Evolutionary conservation across 2,329 filamentous ascomycete genomes (phyloP), one percentile per base, ranked within the genome.

Genomic region (Periglandula ipomoeae): DNA sequence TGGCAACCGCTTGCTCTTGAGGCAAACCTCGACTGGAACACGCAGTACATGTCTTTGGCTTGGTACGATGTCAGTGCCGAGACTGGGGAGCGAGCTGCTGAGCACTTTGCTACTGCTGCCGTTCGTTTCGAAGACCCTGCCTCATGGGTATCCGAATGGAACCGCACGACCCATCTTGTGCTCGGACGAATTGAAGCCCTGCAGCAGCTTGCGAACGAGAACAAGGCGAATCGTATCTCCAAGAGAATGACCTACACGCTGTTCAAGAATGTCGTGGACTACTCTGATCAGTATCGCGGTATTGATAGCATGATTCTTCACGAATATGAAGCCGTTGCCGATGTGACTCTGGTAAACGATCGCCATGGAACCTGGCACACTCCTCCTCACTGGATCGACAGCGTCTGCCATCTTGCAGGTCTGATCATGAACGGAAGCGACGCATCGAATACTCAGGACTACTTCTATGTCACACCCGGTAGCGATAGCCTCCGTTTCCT

Each of bases 151-250:
- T 64, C 67, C 24, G 61, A 63, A 17, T 82, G 78, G 78, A 61
- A 69, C 32, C 76, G 77, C 35, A 71, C 70, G 48, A 68, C 75
- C 40, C 83, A 89, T 60, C 71, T 87, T 38, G 80, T 89, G 61
- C 78, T 81, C 59, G 73, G 71, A 15, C 78, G 79, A 51, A 73
- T 83, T 48, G 71, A 81, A 22, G 65, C 71, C 24, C 72, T 83
- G 3, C 67, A 74, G 37, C 26, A n/a, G 2, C 13, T 46, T n/a
- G 42, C 46, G 2, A 20, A 5, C 17, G 10, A 41, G 45, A 47
- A 15, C 35, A 26, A 42, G 19, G 49, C 46, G 10, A 49, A 35
- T 22, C 23, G 46, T 5, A 17, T 51, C 37, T 41, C 34, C 22
- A 19, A 39, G n/a, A 34, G 24, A 15, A 22, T 53, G 35, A 46